These are phyloP conservation scores for Collybia nuda DNA, from an alignment of 768 basidiomycete genomes.

Conservation along the genomic window DNA sequence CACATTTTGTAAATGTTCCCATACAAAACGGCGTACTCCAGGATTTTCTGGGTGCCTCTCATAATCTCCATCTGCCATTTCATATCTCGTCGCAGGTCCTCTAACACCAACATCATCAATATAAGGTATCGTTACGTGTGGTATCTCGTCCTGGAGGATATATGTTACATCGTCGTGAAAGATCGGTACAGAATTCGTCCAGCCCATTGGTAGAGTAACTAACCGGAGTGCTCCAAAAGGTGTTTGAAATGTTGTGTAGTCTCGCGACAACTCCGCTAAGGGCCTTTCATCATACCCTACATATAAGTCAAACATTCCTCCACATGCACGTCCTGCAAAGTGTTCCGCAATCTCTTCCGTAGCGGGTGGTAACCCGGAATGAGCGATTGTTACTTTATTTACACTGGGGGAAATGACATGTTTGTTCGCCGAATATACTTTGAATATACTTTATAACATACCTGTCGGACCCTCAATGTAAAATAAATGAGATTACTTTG, in stretches of 20 bases:
- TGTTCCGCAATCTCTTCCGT: constrained; percentile 29
- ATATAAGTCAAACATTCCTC: constrained; percentile 31
- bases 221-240: constrained; percentile 28
- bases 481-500: too few relatives aligned
- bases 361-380: constrained; percentile 31
- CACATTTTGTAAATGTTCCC: constrained; percentile 27
- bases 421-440: too few relatives aligned
- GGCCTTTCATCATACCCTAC: constrained; percentile 34
- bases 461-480: too few relatives aligned
- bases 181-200: constrained; percentile 26
- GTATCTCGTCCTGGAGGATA: constrained; percentile 28
- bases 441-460: too few relatives aligned
- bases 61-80: constrained; percentile 14
- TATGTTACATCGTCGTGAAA: constrained; percentile 19
- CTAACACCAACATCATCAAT: constrained; percentile 30
- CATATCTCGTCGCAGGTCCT: constrained; percentile 27
- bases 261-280: constrained; percentile 25
- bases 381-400: constrained; percentile 35
- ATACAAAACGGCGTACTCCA: constrained; percentile 30
- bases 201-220: constrained; percentile 36
- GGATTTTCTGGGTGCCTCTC: constrained; percentile 29
- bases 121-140: constrained; percentile 23
- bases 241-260: constrained; percentile 41
- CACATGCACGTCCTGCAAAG: constrained; percentile 30
- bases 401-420: too few relatives aligned